phyloP scores from a whole-genome alignment of 331 rosid species.

The Acacia pycnantha region DNA sequence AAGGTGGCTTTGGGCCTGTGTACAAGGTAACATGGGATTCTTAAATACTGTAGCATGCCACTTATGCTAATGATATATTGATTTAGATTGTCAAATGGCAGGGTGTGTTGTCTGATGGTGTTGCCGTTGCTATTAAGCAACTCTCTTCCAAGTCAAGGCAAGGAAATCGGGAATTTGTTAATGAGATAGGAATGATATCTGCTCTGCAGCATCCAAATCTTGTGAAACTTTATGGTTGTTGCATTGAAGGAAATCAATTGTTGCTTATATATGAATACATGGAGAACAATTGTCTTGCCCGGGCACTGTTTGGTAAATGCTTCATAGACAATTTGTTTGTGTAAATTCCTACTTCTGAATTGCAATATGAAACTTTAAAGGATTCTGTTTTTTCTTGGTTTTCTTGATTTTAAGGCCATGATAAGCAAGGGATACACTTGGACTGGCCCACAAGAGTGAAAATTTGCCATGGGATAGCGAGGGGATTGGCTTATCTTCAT shows the following conservation, averaged over 20 bases:
- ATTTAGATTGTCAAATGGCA: neutral
- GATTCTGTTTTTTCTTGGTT: neutral
- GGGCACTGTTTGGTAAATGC: conserved; percentile 56
- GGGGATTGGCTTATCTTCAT: conserved; percentile 78
- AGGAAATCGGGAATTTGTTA: conserved; percentile 60
- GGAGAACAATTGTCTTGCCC: conserved; percentile 66
- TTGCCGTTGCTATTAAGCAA: conserved; percentile 57
- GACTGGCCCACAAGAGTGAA: conserved; percentile 66
- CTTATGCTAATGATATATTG: too few relatives aligned
- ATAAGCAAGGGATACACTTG: conserved; percentile 49
- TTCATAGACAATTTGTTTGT: neutral
- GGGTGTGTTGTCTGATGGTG: conserved; percentile 62
- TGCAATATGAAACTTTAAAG: conserved; percentile 2
- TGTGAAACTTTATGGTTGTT: conserved; percentile 60
- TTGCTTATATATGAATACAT: conserved; percentile 63
- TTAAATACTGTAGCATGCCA: neutral
- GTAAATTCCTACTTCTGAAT: neutral
- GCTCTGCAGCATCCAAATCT: conserved; percentile 71
- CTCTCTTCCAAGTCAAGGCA: conserved; percentile 68
- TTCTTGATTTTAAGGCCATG: conserved; percentile 36
- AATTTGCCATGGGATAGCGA: conserved; percentile 70
- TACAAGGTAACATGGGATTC: conserved; percentile 45
- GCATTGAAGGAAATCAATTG: conserved; percentile 66
- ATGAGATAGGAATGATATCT: conserved; percentile 71
- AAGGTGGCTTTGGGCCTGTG: conserved; percentile 75